These are phyloP conservation scores for Gremmenia infestans DNA, from an alignment of 2,329 filamentous ascomycete genomes.

Conservation along the genomic window DNA sequence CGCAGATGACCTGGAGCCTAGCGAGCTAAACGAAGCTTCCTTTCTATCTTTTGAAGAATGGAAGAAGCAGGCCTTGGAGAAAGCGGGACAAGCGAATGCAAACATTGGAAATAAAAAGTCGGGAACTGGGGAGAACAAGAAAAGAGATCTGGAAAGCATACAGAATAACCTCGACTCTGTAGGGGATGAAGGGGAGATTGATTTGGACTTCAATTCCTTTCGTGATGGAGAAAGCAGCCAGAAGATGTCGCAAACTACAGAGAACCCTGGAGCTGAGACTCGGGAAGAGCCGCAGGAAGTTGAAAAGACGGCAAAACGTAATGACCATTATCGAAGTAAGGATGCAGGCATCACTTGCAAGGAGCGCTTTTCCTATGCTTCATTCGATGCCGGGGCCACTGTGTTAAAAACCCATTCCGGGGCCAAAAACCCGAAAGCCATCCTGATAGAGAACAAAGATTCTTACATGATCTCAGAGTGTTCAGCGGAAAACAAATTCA, in stretches of 20 bases:
- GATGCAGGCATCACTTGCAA: conserved; percentile 97
- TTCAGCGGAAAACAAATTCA: conserved; percentile 79
- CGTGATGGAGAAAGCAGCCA: conserved; percentile 33
- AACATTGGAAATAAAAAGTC: conserved; percentile 54
- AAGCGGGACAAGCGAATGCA: conserved; percentile 73
- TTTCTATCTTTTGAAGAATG: conserved; percentile 98
- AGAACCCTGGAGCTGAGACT: conserved; percentile 14
- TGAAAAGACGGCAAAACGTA: conserved; percentile 23
- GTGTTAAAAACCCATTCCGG: conserved; percentile 84
- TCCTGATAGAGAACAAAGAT: conserved; percentile 95
- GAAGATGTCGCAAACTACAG: conserved; percentile 12
- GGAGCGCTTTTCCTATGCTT: conserved; percentile 94
- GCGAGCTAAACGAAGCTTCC: conserved; percentile 52
- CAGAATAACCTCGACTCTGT: conserved; percentile 71
- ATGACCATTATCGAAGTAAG: conserved; percentile 61
- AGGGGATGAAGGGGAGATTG: conserved; percentile 85
- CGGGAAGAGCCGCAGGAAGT: conserved; percentile 26
- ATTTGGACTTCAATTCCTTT: conserved; percentile 64
- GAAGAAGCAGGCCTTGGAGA: conserved; percentile 89
- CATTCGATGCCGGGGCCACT: conserved; percentile 93
- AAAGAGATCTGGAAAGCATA: conserved; percentile 48
- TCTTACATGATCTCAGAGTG: conserved; percentile 97
- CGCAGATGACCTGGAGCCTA: conserved; percentile 19
- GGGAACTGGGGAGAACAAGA: conserved; percentile 42
- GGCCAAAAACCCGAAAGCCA: conserved; percentile 80